Evolutionary conservation across 1,139 yeast species (phyloP), one percentile per base, ranked within the genome.

Genomic region (Yamadazyma diddensiae): DNA sequence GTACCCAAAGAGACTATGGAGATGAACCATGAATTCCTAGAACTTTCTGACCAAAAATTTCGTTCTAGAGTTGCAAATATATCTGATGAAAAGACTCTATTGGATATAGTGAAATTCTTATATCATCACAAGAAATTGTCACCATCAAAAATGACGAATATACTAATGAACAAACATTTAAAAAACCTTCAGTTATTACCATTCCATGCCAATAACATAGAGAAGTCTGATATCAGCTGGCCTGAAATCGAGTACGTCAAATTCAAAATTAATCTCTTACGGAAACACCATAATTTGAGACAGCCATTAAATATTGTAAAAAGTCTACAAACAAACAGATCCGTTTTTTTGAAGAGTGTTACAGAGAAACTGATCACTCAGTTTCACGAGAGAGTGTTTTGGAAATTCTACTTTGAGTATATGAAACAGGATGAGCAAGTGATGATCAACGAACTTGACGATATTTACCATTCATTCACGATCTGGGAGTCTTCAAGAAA

Each of bases 401-500:
- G 73, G 73, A 62, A 59, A 38, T 66, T 63, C 39, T 55, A 59
- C 37, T 64, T 65, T 35, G 67, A 66, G 24, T 65, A 63, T 37
- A 18, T 31, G 9, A 65, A 64, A 24, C 29, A 21, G 7, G 50
- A 53, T 21, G 67, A 61, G 37, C 21, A 39, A 6, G 41, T 53
- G 33, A 58, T 50, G 30, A 57, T 68, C 7, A 37, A 43, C 15
- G 28, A 33, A 9, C 39, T 66, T 21, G 34, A 50, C 29, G 47
- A 47, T 14, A 21, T 60, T 17, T 34, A 37, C 24, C 55, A 52
- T 30, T 49, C 62, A n/a, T 53, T 62, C 28, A 44, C 65, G 30
- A 66, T 68, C 7, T 68, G 71, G 72, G 73, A 68, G 39, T 52
- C 70, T 3, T 50, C 65, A 2, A 33, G 46, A 1, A 37, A 38